Percentiles rank a stretch among this genome's conserved stretches.
phyloP scores from a whole-genome alignment of 768 basidiomycete species.

The Gelatoporia subvermispora region DNA sequence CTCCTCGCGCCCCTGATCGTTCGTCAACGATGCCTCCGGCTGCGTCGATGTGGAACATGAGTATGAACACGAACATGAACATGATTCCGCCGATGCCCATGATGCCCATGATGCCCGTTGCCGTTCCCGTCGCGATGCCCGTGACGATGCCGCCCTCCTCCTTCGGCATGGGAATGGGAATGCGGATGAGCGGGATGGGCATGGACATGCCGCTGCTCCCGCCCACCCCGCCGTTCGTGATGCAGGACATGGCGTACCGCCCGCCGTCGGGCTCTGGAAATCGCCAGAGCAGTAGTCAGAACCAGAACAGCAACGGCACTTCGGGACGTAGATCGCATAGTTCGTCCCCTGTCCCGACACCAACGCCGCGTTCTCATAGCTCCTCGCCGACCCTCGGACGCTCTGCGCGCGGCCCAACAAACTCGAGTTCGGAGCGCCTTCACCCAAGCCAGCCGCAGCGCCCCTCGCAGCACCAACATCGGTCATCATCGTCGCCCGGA shows the following conservation, averaged over 20 bases:
- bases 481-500: background rate
- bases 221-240: constrained; percentile 72
- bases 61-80: constrained; percentile 12
- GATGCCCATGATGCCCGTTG: constrained; percentile 12
- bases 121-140: constrained; percentile 3
- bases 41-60: constrained; percentile 11
- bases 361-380: constrained; percentile 22
- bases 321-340: background rate
- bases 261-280: constrained; percentile 24
- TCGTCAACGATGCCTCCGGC: constrained; percentile 2
- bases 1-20: background rate
- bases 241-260: constrained; percentile 48
- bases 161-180: constrained; percentile 22
- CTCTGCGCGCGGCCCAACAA: constrained; percentile 2
- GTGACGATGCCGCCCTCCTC: constrained; percentile 1
- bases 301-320: background rate
- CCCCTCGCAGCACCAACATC: background rate
- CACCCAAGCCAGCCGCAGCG: constrained; percentile 8
- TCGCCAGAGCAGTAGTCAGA: constrained; percentile 6
- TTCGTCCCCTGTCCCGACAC: constrained; percentile 2
- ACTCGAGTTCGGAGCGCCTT: constrained; percentile 13
- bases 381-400: constrained; percentile 20
- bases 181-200: constrained; percentile 39
- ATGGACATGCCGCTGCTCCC: constrained; percentile 69
- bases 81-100: constrained; percentile 11